Evolutionary conservation across 495 filamentous ascomycete genomes (phyloP), one percentile per base, ranked within the genome.

Genomic region (Hypoxylon cercidicola): DNA sequence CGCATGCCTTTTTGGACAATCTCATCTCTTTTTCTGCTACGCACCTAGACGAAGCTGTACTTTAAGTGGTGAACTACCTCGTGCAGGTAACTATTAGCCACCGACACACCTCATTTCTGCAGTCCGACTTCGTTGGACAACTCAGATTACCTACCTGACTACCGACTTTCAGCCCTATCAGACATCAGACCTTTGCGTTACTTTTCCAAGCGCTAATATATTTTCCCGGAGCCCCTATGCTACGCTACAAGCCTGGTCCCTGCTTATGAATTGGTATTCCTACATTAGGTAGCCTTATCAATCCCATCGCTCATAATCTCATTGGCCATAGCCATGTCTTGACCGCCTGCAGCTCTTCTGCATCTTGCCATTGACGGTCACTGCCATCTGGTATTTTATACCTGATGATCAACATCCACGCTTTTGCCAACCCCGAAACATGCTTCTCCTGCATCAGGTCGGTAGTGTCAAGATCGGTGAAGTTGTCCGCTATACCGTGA

Each of bases 401-500:
- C 32, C 44, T 20, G 43, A 69, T 63, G 55, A 69, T 0, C 37
- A 50, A 9, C 48, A 18, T 9, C 37, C 30, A 28, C 52, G 19
- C 25, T 23, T 34, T 61, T 15, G 34, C 30, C 61, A 15, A 39
- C 41, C 40, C 30, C 41, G 34, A 65, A 80, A 69, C 46, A 99
- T 98, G 95, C 83, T 97, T 25, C 86, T 99, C 74, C 78, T 96
- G 50, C 89, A 97, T 76, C 94, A 97, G 75, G 80, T 86, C 39
- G 94, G 94, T 64, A 91, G 84, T 76, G 90, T 97, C 65, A 95
- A 92, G 67, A 90, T 98, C 58, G 96, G 95, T 56, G 92, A 98
- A 75, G 88, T 98, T 32, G 86, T 96, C 47, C 88, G 83, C 69
- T 99, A 97, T 75, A 97, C 93, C 10, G 77, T 97, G 23, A 97